Base-by-base conservation (phyloP, 257 asterid species). In the Solanum virginianum region DNA sequence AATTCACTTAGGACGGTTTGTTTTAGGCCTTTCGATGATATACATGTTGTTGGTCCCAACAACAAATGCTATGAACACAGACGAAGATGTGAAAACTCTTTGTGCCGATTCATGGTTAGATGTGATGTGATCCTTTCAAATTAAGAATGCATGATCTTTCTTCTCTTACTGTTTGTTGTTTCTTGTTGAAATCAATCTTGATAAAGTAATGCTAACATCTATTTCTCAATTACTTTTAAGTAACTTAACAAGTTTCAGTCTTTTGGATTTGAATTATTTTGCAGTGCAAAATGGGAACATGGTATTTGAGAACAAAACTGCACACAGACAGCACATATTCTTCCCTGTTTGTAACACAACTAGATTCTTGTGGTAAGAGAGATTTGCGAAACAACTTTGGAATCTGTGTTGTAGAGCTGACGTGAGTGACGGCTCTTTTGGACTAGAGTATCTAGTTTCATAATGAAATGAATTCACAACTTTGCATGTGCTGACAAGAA, bases 1-100 rank as follows among this genome's bases (percentile, higher is more conserved):
- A 6, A 36, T 15, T 17, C 20, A 51, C 22, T 69, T 69, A 5
- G 39, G 8, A 69, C 1, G 22, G 24, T 69, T 69, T 69, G 79
- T 6, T 8, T 69, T 17, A 69, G 79, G 16, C 53, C 53, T 8
- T 91, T 93, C 17, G 74, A 47, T 0, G 95, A 92, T 51, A 91
- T 94, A n/a, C 20, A 13, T 13, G 57, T 54, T 14, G 26, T 85
- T 36, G 41, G 41, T 5, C 41, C 41, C 41, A 36, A 36, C 39
- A 36, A 36, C 41, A 36, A 36, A 4, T 36, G 41, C 41, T 36
- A 36, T 36, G 41, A 36, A 36, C 41, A 36, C 41, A 4, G 17
- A 32, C 41, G 41, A 36, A 36, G 41, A 36, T 36, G 41, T 36
- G 41, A 36, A 4, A 36, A 36, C 41, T 36, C 6, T 36, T 36